Base-by-base conservation (phyloP, 2,329 filamentous ascomycete genomes). In the Pseudogymnoascus sp. region DNA sequence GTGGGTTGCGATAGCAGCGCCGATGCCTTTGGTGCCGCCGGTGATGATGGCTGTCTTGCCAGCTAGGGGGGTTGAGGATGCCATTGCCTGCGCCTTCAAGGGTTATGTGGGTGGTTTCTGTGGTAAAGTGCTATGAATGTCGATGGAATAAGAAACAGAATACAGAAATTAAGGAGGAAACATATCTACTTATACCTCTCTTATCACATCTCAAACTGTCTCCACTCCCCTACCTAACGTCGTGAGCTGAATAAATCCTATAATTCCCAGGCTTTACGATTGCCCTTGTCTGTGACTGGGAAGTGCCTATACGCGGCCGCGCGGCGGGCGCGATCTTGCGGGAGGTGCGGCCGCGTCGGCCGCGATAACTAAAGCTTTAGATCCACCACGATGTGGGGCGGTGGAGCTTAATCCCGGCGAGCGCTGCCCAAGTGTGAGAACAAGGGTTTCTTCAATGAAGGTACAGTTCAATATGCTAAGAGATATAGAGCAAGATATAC, bases 1-100 rank as follows among this genome's bases (percentile, higher is more conserved):
- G 63, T 81, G 79, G 62, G 83, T 78, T 65, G 82, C 83, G 61
- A 82, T 82, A 62, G 83, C 82, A 61, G 79, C 76, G 29, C 84
- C 85, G 65, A 87, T 86, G 64, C 84, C 84, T 67, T 83, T 84
- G 62, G 80, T 81, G 62, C 77, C 78, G 63, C 79, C 82, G 21
- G 82, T 84, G 72, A 85, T 75, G 69, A 85, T 75, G 65, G 80
- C 68, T 15, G 75, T 70, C 68, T 76, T 79, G 41, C 73, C 74
- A 13, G 72, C 68, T 42, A 78, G 70, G 12, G 48, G 27, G n/a
- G 48, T 55, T 55, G n/a, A 61, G 12, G 48, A 55, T 12, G 27
- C n/a, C 48, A 55, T 55, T 55, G 2, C 4, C 8, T 5, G 10
- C 4, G 29, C 33, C 17, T 17, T 55, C 17, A 29, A 55, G 48